A percentile compares a stretch with the other conserved stretches of the same genome.
phyloP scores from a whole-genome alignment of 192 early-diverging fungal genomes.

The Oehlia diaphana region DNA sequence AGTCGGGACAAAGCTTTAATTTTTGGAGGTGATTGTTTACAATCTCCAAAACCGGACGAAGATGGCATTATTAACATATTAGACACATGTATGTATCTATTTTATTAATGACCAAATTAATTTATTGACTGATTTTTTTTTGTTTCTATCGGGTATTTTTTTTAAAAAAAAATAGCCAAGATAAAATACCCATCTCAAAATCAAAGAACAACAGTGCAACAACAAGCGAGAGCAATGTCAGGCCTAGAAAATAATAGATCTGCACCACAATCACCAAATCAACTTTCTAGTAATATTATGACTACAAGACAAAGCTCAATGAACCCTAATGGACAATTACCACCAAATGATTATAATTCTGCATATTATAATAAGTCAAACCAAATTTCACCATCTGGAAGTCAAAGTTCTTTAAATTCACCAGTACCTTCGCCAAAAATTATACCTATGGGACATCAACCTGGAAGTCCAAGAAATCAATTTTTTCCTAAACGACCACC shows the following conservation, averaged over 20 bases:
- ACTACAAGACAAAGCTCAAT: neutral
- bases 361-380: neutral
- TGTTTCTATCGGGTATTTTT: too few species aligned
- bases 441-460: neutral
- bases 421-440: neutral
- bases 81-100: constrained; percentile 47
- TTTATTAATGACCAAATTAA: neutral
- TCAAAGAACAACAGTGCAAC: neutral
- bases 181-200: neutral
- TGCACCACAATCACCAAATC: neutral
- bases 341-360: neutral
- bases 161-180: neutral
- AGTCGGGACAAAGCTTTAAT: constrained; percentile 49
- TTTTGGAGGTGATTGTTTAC: constrained; percentile 51
- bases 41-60: constrained; percentile 44
- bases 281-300: neutral
- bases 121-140: neutral
- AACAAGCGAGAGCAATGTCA: neutral
- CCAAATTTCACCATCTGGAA: neutral
- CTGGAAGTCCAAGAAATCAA: neutral
- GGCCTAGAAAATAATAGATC: too few species aligned
- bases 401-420: neutral
- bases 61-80: constrained; percentile 37
- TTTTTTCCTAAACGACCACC: neutral
- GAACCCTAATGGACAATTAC: neutral